phyloP scores from a whole-genome alignment of 2,329 filamentous ascomycete genomes.

The Atkinsonella texensis region DNA sequence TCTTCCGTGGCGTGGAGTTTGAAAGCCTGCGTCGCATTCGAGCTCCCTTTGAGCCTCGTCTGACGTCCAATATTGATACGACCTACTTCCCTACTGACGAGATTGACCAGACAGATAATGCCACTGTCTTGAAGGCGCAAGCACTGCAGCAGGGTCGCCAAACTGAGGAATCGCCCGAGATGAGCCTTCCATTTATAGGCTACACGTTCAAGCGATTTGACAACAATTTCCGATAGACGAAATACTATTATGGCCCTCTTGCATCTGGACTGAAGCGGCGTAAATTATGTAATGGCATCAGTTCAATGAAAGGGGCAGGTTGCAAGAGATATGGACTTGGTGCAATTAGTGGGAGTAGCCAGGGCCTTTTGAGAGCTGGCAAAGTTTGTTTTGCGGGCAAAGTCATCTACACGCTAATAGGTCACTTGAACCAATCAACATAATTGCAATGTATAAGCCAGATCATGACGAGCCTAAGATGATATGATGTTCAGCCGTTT shows the following conservation, averaged over 20 bases:
- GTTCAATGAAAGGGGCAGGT: not conserved
- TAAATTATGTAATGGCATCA: not conserved
- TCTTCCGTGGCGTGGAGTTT: slow-evolving; percentile 96
- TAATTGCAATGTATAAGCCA: not conserved
- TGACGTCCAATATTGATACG: slow-evolving; percentile 88
- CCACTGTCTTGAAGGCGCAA: slow-evolving; percentile 74
- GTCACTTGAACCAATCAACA: not conserved
- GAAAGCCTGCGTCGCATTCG: slow-evolving; percentile 85
- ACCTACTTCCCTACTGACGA: slow-evolving; percentile 99
- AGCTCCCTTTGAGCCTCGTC: slow-evolving; percentile 88
- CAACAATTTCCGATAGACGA: slow-evolving; percentile 48
- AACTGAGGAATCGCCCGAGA: slow-evolving; percentile 74
- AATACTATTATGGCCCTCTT: not conserved
- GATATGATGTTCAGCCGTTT: too few relatives aligned
- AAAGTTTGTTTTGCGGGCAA: not conserved
- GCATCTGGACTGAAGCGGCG: not conserved
- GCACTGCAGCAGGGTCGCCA: slow-evolving; percentile 55
- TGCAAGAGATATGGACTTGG: not conserved
- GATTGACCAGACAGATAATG: slow-evolving; percentile 92
- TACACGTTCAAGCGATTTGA: slow-evolving; percentile 87
- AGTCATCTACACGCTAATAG: not conserved
- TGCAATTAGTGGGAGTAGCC: not conserved
- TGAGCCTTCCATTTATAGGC: slow-evolving; percentile 69
- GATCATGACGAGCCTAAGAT: not conserved
- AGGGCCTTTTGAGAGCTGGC: not conserved